Conservation (phyloP, 805 yeast genomes). For the Pichia phayaonensis region DNA sequence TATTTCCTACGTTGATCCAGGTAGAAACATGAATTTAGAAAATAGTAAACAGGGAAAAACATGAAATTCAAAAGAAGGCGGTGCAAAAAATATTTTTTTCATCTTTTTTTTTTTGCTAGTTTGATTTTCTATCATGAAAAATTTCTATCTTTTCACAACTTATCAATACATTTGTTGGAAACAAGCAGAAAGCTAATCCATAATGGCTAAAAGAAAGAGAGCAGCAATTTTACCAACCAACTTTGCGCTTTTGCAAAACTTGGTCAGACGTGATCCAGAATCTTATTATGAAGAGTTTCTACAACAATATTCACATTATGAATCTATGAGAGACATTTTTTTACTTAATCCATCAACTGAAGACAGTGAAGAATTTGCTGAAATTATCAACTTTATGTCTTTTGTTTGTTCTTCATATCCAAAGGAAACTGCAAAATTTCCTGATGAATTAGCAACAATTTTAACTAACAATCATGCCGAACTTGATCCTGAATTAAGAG, state of each 20-base stretch:
- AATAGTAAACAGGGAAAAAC: background rate
- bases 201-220: slow-evolving; percentile 82
- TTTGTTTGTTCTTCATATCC: slow-evolving; percentile 91
- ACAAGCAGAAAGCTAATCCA: background rate
- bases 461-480: slow-evolving; percentile 71
- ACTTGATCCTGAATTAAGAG: slow-evolving; percentile 77
- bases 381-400: slow-evolving; percentile 80
- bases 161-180: background rate
- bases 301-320: slow-evolving; percentile 89
- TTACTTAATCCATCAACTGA: slow-evolving; percentile 60
- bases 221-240: slow-evolving; percentile 91
- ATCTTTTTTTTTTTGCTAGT: slow-evolving; percentile 3
- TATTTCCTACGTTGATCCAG: no score
- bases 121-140: background rate
- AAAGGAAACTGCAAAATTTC: slow-evolving; percentile 76
- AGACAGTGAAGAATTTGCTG: slow-evolving; percentile 64
- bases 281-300: slow-evolving; percentile 91
- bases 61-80: background rate
- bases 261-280: slow-evolving; percentile 89
- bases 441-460: slow-evolving; percentile 67
- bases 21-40: background rate
- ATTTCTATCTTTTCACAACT: background rate
- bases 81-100: background rate
- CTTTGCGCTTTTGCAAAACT: slow-evolving; percentile 82
- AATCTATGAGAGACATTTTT: slow-evolving; percentile 81